These are phyloP conservation scores for cucumber (Cucumis sativus) DNA, from an alignment of 306 rosid genomes.

Conservation along the genomic window Cucumber_9930_V3 NC_026659.2:17571001-17571500, in stretches of 20 bases:
- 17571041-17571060: constrained; percentile 3
- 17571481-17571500: too few species aligned
- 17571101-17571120: neutral
- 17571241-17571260: neutral
- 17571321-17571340: neutral
- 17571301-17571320: neutral
- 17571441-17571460: too few species aligned
- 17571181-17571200: neutral
- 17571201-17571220: neutral
- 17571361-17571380: too few species aligned
- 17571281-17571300: neutral
- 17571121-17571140: neutral
- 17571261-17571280: neutral
- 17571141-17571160: neutral
- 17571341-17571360: neutral
- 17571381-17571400: too few species aligned
- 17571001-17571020: neutral
- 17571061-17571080: neutral
- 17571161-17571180: neutral
- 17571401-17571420: too few species aligned
- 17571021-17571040: neutral
- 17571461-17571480: too few species aligned
- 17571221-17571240: neutral
- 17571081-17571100: constrained; percentile 1
- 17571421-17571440: too few species aligned